phyloP scores from a whole-genome alignment of 2,329 filamentous ascomycete genomes.

The Fusarium devonianum region DNA sequence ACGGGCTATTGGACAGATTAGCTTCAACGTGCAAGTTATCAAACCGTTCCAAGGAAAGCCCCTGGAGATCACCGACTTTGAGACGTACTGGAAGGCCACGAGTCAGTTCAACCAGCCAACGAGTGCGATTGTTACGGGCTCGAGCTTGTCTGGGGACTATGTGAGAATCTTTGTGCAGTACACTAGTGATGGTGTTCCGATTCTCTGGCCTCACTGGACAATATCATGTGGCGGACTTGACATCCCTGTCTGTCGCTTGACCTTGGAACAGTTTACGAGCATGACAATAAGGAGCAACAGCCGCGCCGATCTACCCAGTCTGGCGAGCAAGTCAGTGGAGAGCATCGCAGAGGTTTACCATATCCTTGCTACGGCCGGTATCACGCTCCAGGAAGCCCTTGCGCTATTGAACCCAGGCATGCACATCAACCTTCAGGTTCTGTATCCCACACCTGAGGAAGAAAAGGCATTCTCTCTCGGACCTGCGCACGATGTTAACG shows the following conservation, averaged over 20 bases:
- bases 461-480: constrained; percentile 74
- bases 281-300: constrained; percentile 55
- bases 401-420: constrained; percentile 77
- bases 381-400: constrained; percentile 81
- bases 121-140: constrained; percentile 89
- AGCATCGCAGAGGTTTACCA: constrained; percentile 73
- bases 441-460: constrained; percentile 82
- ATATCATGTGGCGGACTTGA: constrained; percentile 78
- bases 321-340: constrained; percentile 57
- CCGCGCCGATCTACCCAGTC: constrained; percentile 52
- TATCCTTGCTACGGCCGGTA: constrained; percentile 75
- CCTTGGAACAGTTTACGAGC: constrained; percentile 72
- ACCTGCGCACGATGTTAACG: constrained; percentile 83
- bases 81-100: constrained; percentile 99
- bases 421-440: constrained; percentile 89
- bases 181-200: constrained; percentile 84
- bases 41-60: constrained; percentile 94
- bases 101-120: constrained; percentile 84
- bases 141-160: constrained; percentile 95
- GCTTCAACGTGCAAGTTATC: constrained; percentile 94
- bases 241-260: constrained; percentile 81
- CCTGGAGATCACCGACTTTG: constrained; percentile 96
- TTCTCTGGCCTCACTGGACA: constrained; percentile 87
- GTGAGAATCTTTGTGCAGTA: constrained; percentile 90
- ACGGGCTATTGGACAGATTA: constrained; percentile 90